These are phyloP conservation scores for Ustilago bromivora DNA, from an alignment of 1,284 basidiomycete species.

Conservation along the genomic window DNA sequence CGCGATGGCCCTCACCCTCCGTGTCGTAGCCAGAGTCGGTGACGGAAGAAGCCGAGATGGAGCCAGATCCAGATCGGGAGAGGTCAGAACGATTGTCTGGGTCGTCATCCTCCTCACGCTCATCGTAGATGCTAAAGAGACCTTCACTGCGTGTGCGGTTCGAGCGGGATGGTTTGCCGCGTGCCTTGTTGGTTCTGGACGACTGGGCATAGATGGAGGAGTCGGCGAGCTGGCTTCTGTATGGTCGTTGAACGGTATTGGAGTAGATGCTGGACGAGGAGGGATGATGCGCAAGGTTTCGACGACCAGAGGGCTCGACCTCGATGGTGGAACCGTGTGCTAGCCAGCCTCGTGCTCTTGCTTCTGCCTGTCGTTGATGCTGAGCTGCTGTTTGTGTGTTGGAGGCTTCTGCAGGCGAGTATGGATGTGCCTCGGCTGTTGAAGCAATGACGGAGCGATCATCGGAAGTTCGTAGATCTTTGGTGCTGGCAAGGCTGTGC, in stretches of 20 bases:
- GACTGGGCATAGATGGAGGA: conserved; percentile 32
- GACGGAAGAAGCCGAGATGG: conserved; percentile 49
- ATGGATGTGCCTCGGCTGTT: background rate
- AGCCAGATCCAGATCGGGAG: conserved; percentile 41
- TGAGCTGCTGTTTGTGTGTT: conserved; percentile 16
- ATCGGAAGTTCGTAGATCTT: conserved; percentile 20
- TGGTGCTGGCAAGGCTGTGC: conserved; percentile 38
- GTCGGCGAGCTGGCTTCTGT: conserved; percentile 19
- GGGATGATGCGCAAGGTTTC: conserved; percentile 6
- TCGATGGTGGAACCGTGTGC: conserved; percentile 52
- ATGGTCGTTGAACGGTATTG: conserved; percentile 5
- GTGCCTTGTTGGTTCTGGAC: conserved; percentile 22
- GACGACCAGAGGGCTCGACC: conserved; percentile 10
- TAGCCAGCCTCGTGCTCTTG: conserved; percentile 46
- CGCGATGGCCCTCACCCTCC: conserved; percentile 35
- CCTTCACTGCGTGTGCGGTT: conserved; percentile 21
- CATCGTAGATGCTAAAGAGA: conserved; percentile 48
- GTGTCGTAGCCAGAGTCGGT: conserved; percentile 48
- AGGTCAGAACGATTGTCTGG: conserved; percentile 36
- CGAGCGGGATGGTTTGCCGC: conserved; percentile 11
- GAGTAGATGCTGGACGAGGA: conserved; percentile 30
- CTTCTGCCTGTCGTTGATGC: conserved; percentile 22
- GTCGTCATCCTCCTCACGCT: conserved; percentile 28
- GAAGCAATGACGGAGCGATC: conserved; percentile 22
- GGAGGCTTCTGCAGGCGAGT: conserved; percentile 7